Percentiles rank a stretch among this genome's conserved stretches.
These are phyloP conservation scores for Carex arenaria DNA, from an alignment of 202 grass and related monocot genomes.

Conservation along the genomic window DNA sequence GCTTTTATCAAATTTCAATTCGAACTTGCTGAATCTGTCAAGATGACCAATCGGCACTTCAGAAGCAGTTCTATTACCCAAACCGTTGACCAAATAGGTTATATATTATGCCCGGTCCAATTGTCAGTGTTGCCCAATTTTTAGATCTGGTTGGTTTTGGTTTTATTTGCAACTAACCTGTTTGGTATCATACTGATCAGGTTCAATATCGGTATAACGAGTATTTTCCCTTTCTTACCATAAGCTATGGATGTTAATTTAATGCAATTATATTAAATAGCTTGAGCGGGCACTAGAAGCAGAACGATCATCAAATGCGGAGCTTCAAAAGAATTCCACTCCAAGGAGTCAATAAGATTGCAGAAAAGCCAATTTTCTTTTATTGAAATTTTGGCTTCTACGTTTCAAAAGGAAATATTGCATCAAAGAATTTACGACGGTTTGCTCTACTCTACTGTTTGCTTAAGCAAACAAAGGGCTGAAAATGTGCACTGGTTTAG, in stretches of 20 bases:
- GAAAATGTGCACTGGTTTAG: neutral
- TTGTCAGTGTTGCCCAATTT: neutral
- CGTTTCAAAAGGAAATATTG: neutral
- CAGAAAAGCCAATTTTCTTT: constrained; percentile 30
- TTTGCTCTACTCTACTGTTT: neutral
- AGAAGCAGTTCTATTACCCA: neutral
- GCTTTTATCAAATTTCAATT: neutral
- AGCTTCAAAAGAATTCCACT: constrained; percentile 54
- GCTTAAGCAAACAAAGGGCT: neutral
- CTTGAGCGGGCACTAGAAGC: constrained; percentile 92
- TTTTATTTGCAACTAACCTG: neutral
- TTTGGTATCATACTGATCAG: neutral
- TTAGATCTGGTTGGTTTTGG: neutral
- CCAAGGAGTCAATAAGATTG: constrained; percentile 28
- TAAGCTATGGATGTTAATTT: neutral
- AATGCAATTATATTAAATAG: constrained; percentile 31
- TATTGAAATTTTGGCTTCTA: neutral
- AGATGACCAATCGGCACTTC: neutral
- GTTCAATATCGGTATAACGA: neutral
- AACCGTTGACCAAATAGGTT: neutral
- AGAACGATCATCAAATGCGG: constrained; percentile 57
- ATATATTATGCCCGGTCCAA: neutral
- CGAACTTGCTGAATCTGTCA: neutral
- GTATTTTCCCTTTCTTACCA: neutral
- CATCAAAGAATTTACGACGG: constrained; percentile 3